A percentile compares a stretch with the other conserved stretches of the same genome.
Conservation (phyloP, 2,329 filamentous ascomycete species). For the Penicillium hesseltinei region DNA sequence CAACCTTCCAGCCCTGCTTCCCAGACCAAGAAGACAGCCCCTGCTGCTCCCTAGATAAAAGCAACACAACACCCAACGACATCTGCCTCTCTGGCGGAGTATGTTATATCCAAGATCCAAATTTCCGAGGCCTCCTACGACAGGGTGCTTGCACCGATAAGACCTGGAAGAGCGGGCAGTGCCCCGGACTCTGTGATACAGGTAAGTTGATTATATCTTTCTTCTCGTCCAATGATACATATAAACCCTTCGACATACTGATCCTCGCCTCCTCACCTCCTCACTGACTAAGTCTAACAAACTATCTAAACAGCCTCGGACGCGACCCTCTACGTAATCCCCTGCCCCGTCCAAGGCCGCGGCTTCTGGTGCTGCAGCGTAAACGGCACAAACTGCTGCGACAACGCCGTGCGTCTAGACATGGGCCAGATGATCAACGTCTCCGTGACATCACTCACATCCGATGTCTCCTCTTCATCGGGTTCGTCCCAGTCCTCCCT, state of each 20-base stretch:
- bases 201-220: not conserved
- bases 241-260: not conserved
- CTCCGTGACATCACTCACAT: not conserved
- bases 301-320: not conserved
- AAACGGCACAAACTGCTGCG: not conserved
- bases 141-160: not conserved
- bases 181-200: not conserved
- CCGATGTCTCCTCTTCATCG: not conserved
- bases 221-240: not conserved
- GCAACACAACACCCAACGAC: not conserved
- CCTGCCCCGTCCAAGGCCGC: not conserved
- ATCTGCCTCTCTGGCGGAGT: conserved; percentile 1
- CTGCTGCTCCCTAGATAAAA: not conserved
- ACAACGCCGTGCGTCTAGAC: not conserved
- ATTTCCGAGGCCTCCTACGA: not conserved
- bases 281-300: not conserved
- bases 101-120: not conserved
- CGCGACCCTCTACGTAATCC: not conserved
- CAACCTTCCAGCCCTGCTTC: not conserved
- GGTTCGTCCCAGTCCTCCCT: not conserved
- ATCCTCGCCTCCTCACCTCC: not conserved
- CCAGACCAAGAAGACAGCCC: not conserved
- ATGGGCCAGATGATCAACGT: conserved; percentile 2
- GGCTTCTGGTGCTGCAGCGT: conserved; percentile 2
- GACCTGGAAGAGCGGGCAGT: not conserved